Evolutionary conservation across 495 filamentous ascomycete species (phyloP), one percentile per base, ranked within the genome.

Genomic region (Thermothielavioides terrestris): DNA sequence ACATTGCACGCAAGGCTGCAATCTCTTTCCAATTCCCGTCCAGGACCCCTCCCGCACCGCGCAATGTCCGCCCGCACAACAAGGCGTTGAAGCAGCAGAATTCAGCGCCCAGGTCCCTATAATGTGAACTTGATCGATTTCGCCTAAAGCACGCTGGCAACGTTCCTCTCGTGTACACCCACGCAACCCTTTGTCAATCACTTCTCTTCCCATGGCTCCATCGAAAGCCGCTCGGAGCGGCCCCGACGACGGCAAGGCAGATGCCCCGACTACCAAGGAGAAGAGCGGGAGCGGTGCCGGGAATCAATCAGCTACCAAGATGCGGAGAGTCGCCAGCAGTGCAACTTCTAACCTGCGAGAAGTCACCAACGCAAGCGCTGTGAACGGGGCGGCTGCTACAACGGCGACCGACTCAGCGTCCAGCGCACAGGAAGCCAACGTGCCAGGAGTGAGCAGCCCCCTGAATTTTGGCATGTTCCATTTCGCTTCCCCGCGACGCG

Each of bases 171-270:
- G n/a, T 36, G 17, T 23, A 40, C 22, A 18, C 23, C 7, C 36
- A 3, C n/a, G n/a, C n/a, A 32, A 35, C 7, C 3, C n/a, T 17
- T 30, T 38, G 35, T 44, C 6, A n/a, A 31, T 14, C 36, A 0
- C 20, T n/a, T 41, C 28, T 22, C 54, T 22, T 53, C 50, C 54
- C 42, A 75, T 69, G 65, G 50, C 65, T 3, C 65, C 67, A 1
- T 39, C 61, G n/a, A 69, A 68, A 46, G 50, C 57, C 15, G 50
- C 59, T 20, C 59, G 58, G 15, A 53, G 49, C 40, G 58, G 62
- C 42, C 71, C 72, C 52, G 72, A 76, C 55, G 72, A 76, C 56
- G 21, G 63, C 46, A 76, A 75, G 61, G 58, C 68, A 45, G 72
- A 75, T 49, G 67, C 64, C 4, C 59, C 66, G 12, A 63, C 61